phyloP scores from a whole-genome alignment of 805 yeast species.

The Teunomyces pallodes region DNA sequence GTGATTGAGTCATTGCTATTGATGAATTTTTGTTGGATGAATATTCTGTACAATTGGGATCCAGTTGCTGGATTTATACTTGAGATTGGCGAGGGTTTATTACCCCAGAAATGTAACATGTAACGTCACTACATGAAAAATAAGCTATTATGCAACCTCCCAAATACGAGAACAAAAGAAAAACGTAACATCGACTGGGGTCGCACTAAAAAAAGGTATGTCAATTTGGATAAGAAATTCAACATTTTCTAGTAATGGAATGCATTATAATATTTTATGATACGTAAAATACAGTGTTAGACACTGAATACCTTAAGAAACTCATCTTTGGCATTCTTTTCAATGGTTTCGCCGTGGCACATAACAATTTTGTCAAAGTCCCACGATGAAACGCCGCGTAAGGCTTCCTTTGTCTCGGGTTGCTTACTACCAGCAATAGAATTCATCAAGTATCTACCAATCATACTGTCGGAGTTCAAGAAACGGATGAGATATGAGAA shows the following conservation, averaged over 20 bases:
- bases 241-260: too few species aligned
- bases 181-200: neutral
- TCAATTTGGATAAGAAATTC: too few species aligned
- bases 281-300: neutral
- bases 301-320: slow-evolving; percentile 14
- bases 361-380: slow-evolving; percentile 48
- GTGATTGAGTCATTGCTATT: neutral
- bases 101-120: slow-evolving; percentile 1
- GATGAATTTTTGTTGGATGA: too few species aligned
- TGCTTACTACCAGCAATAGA: neutral
- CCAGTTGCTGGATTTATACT: neutral
- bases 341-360: slow-evolving; percentile 60
- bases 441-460: slow-evolving; percentile 7
- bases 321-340: slow-evolving; percentile 28
- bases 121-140: neutral
- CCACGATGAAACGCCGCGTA: neutral
- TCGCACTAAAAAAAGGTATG: too few species aligned
- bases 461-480: slow-evolving; percentile 10
- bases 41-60: neutral
- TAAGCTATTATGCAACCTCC: neutral
- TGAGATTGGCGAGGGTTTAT: neutral
- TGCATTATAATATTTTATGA: too few species aligned
- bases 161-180: neutral
- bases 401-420: neutral
- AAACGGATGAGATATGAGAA: slow-evolving; percentile 12